Conservation (phyloP, 805 yeast species). For the Suhomyces prunicola region DNA sequence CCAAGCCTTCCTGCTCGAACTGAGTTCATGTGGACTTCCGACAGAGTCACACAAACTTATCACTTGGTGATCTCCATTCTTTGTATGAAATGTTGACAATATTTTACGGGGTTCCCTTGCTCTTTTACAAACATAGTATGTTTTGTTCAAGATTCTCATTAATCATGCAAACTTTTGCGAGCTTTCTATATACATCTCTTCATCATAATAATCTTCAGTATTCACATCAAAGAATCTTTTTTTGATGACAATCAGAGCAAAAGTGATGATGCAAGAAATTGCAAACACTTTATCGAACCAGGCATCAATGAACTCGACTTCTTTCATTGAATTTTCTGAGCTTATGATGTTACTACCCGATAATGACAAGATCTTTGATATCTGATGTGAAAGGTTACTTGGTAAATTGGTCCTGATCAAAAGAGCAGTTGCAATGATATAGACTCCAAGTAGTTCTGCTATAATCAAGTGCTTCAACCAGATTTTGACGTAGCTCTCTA, state of each 20-base stretch:
- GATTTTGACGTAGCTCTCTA: constrained; percentile 16
- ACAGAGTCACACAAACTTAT: too few relatives aligned
- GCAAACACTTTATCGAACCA: constrained; percentile 55
- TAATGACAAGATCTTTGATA: constrained; percentile 37
- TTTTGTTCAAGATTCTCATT: background rate
- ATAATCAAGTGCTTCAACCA: constrained; percentile 39
- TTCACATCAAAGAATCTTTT: constrained; percentile 18
- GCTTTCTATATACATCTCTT: constrained; percentile 31
- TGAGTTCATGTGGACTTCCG: too few relatives aligned
- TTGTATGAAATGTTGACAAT: too few relatives aligned
- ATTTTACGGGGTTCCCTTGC: too few relatives aligned
- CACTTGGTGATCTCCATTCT: too few relatives aligned
- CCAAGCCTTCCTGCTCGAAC: too few relatives aligned
- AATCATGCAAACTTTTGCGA: background rate
- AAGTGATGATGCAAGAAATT: constrained; percentile 36
- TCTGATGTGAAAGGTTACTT: constrained; percentile 38
- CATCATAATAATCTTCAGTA: constrained; percentile 24
- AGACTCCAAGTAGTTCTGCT: constrained; percentile 48
- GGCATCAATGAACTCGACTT: constrained; percentile 46
- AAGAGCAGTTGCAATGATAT: constrained; percentile 50
- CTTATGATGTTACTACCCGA: constrained; percentile 26
- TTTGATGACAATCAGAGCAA: constrained; percentile 20
- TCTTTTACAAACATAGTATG: too few relatives aligned
- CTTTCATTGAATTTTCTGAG: constrained; percentile 22
- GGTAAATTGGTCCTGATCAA: constrained; percentile 50